Evolutionary conservation across 2,329 filamentous ascomycete species (phyloP).

Genomic region (Calonectria pauciramosa): DNA sequence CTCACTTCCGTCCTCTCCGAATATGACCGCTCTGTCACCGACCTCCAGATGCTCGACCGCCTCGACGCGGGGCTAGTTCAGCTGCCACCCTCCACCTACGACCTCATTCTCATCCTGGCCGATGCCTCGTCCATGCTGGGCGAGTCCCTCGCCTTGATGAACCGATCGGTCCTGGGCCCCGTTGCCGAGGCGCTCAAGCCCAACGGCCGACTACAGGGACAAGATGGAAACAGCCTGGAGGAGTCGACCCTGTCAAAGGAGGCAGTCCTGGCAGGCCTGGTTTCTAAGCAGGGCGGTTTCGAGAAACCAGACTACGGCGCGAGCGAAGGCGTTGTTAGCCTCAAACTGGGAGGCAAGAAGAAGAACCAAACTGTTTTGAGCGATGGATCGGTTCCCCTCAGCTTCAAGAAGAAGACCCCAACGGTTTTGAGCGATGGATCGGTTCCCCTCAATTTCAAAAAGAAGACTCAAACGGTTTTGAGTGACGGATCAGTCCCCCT

Average conservation of each 20-base stretch:
- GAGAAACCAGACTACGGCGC: slow-evolving; percentile 77
- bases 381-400: slow-evolving; percentile 44
- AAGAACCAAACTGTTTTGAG: slow-evolving; percentile 42
- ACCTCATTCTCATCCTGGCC: slow-evolving; percentile 85
- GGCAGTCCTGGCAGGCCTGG: slow-evolving; percentile 85
- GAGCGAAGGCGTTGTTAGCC: slow-evolving; percentile 68
- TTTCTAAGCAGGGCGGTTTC: slow-evolving; percentile 75
- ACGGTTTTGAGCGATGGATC: slow-evolving; percentile 38
- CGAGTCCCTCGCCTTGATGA: slow-evolving; percentile 76
- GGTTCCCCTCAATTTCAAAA: slow-evolving; percentile 51
- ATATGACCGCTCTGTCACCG: slow-evolving; percentile 82
- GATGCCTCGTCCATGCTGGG: slow-evolving; percentile 78
- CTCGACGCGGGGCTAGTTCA: slow-evolving; percentile 84
- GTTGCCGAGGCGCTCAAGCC: slow-evolving; percentile 79
- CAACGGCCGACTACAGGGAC: slow-evolving; percentile 76
- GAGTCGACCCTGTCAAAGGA: slow-evolving; percentile 67
- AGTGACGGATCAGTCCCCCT: slow-evolving; percentile 44
- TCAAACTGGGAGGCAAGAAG: slow-evolving; percentile 57
- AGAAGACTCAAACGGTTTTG: slow-evolving; percentile 45
- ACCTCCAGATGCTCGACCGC: slow-evolving; percentile 98
- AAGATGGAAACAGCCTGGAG: slow-evolving; percentile 74
- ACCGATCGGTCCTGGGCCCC: slow-evolving; percentile 75
- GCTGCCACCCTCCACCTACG: slow-evolving; percentile 84
- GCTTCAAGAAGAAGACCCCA: slow-evolving; percentile 53
- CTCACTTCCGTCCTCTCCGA: slow-evolving; percentile 78